Conservation (phyloP, 225 moss, liverwort and hornwort species). For the Straminergon stramineum region DNA sequence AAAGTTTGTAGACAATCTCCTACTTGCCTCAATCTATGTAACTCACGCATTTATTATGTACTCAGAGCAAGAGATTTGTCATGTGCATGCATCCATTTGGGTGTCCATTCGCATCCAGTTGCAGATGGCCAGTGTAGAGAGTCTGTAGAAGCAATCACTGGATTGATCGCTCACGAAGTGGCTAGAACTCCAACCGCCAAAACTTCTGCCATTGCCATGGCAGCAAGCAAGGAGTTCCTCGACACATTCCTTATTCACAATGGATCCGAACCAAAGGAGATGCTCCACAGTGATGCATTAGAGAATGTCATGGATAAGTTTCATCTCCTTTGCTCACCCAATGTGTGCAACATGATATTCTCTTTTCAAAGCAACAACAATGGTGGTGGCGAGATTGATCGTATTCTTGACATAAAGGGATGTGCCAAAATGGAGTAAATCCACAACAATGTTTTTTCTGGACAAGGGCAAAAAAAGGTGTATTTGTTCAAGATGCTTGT, state of each 20-base stretch:
- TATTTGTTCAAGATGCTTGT: too few species aligned
- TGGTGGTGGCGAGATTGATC: too few species aligned
- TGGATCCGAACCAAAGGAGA: too few species aligned
- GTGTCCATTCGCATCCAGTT: background rate
- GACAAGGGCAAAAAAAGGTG: too few species aligned
- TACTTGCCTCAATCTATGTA: background rate
- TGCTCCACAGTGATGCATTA: too few species aligned
- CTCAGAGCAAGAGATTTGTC: background rate
- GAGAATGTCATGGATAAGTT: background rate
- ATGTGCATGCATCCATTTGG: background rate
- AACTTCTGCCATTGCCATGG: background rate
- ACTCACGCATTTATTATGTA: background rate
- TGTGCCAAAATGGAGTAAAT: too few species aligned
- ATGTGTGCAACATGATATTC: background rate
- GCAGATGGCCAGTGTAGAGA: background rate
- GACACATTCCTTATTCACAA: too few species aligned
- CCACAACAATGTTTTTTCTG: accelerated
- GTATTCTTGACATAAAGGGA: too few species aligned
- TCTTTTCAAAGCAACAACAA: background rate
- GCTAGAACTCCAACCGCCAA: background rate
- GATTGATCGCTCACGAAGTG: accelerated
- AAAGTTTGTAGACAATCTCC: too few species aligned
- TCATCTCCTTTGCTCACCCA: background rate
- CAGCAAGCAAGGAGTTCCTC: background rate
- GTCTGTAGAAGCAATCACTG: background rate